These are phyloP conservation scores for Solanum sejunctum DNA, from an alignment of 257 asterid species.

Conservation along the genomic window DNA sequence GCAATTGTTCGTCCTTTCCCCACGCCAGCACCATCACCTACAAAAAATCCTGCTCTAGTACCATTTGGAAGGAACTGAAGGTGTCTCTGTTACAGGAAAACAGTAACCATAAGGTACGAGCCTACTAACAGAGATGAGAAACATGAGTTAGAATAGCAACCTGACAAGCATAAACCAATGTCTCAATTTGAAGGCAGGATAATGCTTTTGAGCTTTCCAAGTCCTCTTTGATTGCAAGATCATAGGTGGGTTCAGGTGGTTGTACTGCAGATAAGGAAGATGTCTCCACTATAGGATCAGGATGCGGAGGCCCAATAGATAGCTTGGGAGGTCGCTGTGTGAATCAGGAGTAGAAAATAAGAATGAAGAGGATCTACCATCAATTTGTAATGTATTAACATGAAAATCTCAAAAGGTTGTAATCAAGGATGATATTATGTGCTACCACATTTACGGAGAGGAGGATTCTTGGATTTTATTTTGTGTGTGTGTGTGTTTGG, in stretches of 20 bases:
- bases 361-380: background rate
- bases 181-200: constrained; percentile 96
- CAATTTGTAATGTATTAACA: background rate
- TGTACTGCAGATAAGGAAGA: constrained; percentile 87
- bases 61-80: constrained; percentile 82
- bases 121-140: constrained; percentile 1
- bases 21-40: constrained; percentile 99
- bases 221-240: constrained; percentile 61
- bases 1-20: constrained; percentile 99
- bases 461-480: background rate
- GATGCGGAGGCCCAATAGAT: constrained; percentile 87
- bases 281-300: constrained; percentile 96
- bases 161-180: constrained; percentile 95
- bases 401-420: background rate
- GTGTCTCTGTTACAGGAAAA: constrained; percentile 59
- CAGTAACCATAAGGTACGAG: constrained; percentile 5
- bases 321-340: constrained; percentile 83
- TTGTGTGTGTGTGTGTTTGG: no score
- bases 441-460: background rate
- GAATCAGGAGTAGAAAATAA: constrained; percentile 9
- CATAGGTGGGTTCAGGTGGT: constrained; percentile 93
- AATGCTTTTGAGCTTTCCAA: constrained; percentile 64
- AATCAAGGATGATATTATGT: background rate
- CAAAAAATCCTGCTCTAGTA: constrained; percentile 91
- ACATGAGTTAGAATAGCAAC: constrained; percentile 27